Evolutionary conservation across 805 yeast genomes (phyloP).

Genomic region (Deakozyma indianensis): DNA sequence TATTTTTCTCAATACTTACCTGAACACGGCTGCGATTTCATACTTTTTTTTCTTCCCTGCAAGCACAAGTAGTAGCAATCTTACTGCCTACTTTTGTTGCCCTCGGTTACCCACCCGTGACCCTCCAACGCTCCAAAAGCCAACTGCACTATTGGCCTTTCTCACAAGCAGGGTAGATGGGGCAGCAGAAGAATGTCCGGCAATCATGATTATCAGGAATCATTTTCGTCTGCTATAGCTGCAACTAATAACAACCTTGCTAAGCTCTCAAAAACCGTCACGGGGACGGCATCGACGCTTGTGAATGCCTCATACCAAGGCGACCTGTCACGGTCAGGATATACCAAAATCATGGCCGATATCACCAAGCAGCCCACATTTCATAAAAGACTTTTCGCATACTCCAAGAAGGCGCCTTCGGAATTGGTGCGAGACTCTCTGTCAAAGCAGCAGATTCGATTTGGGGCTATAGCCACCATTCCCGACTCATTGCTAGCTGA

Average conservation of each 20-base stretch:
- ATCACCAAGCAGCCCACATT: conserved; percentile 26
- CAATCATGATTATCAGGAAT: conserved; percentile 10
- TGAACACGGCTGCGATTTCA: no score
- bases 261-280: conserved; percentile 24
- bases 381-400: conserved; percentile 25
- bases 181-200: neutral
- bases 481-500: conserved; percentile 48
- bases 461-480: conserved; percentile 36
- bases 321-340: conserved; percentile 24
- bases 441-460: conserved; percentile 25
- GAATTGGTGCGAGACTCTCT: conserved; percentile 19
- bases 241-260: conserved; percentile 24
- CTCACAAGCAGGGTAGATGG: conserved; percentile 3
- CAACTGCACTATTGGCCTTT: conserved; percentile 6
- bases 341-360: conserved; percentile 33
- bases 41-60: no score
- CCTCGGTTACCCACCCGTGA: conserved; percentile 1
- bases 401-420: conserved; percentile 17
- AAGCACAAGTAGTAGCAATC: no score
- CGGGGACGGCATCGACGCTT: conserved; percentile 24
- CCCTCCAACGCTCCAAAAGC: neutral
- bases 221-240: conserved; percentile 23
- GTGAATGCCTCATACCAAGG: conserved; percentile 19
- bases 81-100: no score
- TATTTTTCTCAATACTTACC: no score